A percentile compares a stretch with the other conserved stretches of the same genome.
Evolutionary conservation across 2,329 filamentous ascomycete species (phyloP).

Genomic region (Alternaria conjuncta): DNA sequence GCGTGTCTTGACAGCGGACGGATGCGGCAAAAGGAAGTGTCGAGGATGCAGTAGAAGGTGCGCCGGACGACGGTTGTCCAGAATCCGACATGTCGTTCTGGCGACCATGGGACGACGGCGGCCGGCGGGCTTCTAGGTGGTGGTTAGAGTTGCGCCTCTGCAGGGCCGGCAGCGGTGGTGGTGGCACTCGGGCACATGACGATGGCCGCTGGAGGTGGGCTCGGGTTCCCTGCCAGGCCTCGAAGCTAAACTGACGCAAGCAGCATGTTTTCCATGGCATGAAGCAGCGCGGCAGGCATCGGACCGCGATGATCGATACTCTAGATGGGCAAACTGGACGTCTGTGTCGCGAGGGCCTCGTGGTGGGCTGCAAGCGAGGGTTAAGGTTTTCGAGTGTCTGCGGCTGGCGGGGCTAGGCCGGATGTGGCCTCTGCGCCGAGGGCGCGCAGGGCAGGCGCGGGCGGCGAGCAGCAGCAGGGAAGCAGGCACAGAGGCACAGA

Average conservation of each 20-base stretch:
- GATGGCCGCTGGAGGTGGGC: neutral
- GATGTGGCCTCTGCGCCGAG: conserved; percentile 14
- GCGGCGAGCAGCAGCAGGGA: neutral
- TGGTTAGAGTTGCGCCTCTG: neutral
- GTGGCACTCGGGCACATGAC: conserved; percentile 2
- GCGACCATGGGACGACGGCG: conserved; percentile 4
- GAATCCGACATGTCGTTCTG: neutral
- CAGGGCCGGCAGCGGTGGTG: neutral
- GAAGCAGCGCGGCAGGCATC: conserved; percentile 5
- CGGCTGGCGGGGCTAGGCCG: conserved; percentile 13
- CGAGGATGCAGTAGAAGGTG: neutral
- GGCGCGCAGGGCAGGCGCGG: conserved; percentile 8
- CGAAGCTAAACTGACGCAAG: conserved; percentile 10
- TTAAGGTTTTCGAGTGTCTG: conserved; percentile 7
- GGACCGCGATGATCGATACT: conserved; percentile 21
- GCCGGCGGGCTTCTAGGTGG: conserved; percentile 3
- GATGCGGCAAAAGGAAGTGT: neutral
- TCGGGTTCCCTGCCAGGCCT: neutral
- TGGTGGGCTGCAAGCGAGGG: conserved; percentile 22
- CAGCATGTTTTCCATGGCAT: conserved; percentile 4
- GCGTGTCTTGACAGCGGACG: conserved; percentile 8
- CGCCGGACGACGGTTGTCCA: neutral
- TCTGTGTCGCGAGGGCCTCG: conserved; percentile 22
- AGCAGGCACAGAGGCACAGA: neutral
- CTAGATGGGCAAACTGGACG: conserved; percentile 20